These are phyloP conservation scores for Parastagonospora nodorum DNA, from an alignment of 2,329 filamentous ascomycete species.

Conservation along the genomic window DNA sequence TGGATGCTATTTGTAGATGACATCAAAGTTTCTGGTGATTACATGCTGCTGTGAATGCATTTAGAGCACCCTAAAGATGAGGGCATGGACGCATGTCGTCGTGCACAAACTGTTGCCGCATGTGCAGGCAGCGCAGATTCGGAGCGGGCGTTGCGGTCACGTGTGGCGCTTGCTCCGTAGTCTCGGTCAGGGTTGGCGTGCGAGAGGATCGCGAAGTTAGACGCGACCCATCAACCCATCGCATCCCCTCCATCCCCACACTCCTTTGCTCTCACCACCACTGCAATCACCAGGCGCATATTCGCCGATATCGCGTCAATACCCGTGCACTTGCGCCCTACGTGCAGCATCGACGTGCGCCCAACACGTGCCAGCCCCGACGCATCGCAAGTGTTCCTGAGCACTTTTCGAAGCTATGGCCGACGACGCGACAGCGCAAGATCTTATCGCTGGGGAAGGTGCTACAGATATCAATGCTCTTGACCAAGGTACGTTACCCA, in stretches of 20 bases:
- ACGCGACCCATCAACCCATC: conserved; percentile 35
- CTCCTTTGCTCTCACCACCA: conserved; percentile 21
- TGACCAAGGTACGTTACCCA: conserved; percentile 39
- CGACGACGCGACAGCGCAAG: conserved; percentile 41
- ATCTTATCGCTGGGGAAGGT: conserved; percentile 29
- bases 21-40: too few species aligned
- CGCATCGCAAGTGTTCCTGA: conserved; percentile 24
- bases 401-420: conserved; percentile 35
- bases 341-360: conserved; percentile 15
- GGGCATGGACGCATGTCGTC: too few species aligned
- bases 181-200: conserved; percentile 23
- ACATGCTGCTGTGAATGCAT: too few species aligned
- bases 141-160: conserved; percentile 11
- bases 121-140: conserved; percentile 1
- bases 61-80: too few species aligned
- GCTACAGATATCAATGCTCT: conserved; percentile 27
- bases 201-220: conserved; percentile 38
- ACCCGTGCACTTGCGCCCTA: conserved; percentile 10
- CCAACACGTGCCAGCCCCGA: conserved; percentile 22
- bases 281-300: conserved; percentile 8
- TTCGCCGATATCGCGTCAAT: conserved; percentile 11
- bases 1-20: too few species aligned
- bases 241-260: conserved; percentile 36
- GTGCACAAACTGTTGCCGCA: too few species aligned
- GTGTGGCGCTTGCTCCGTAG: conserved; percentile 22